Conservation (phyloP, 1,284 basidiomycete genomes). For the Naganishia sp. region DNA sequence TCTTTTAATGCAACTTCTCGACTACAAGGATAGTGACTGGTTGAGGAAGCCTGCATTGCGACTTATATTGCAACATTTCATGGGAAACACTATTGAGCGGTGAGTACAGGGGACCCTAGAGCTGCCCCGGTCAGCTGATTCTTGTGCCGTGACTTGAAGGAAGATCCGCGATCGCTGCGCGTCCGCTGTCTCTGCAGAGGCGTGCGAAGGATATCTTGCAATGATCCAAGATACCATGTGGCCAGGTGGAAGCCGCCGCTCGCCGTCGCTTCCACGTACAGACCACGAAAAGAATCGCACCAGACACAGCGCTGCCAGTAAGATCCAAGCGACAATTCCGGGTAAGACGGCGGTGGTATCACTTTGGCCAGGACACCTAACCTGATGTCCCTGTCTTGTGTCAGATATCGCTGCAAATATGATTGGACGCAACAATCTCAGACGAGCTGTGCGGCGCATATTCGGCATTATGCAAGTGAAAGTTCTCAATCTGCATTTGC, state of each 20-base stretch:
- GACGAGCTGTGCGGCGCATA: slow-evolving; percentile 82
- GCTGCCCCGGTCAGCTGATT: background rate
- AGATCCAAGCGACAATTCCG: slow-evolving; percentile 74
- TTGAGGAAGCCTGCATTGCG: slow-evolving; percentile 92
- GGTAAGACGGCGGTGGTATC: slow-evolving; percentile 59
- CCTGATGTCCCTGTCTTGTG: background rate
- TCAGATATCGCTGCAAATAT: slow-evolving; percentile 90
- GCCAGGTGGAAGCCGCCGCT: slow-evolving; percentile 74
- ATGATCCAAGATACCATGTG: slow-evolving; percentile 73
- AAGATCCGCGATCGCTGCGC: slow-evolving; percentile 80
- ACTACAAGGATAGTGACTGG: slow-evolving; percentile 94
- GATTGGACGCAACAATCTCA: slow-evolving; percentile 90
- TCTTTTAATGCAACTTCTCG: slow-evolving; percentile 85
- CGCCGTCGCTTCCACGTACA: slow-evolving; percentile 66
- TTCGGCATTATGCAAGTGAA: slow-evolving; percentile 91
- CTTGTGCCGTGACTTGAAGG: slow-evolving; percentile 54
- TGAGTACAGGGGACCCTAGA: slow-evolving; percentile 49
- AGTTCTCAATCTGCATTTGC: slow-evolving; percentile 86
- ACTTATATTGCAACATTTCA: slow-evolving; percentile 89
- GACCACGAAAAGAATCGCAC: slow-evolving; percentile 75
- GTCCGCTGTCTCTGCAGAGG: slow-evolving; percentile 64
- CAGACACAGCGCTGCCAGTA: slow-evolving; percentile 80
- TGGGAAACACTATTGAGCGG: slow-evolving; percentile 94
- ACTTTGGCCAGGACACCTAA: background rate
- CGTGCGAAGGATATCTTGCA: slow-evolving; percentile 67